Evolutionary conservation across 495 filamentous ascomycete genomes (phyloP), one percentile per base, ranked within the genome.

Genomic region (Choiromyces venosus): DNA sequence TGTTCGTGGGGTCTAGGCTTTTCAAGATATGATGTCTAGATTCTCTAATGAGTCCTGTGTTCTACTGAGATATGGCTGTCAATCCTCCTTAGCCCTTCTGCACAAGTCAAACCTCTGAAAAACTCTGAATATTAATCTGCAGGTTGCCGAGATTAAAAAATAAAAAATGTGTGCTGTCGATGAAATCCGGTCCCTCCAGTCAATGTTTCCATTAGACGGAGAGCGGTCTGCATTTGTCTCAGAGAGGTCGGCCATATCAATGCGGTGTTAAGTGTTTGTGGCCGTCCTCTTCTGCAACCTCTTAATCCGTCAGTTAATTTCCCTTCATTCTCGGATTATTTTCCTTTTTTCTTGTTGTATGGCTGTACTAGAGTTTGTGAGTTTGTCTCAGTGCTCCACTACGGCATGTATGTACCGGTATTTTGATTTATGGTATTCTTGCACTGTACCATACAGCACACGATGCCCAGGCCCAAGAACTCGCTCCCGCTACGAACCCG

Each of bases 201-300:
- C 52, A 66, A 29, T 75, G 73, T 67, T 72, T 77, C 75, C 66
- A 76, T 76, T 39, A 40, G 68, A 77, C 40, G 56, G 68, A 72
- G 69, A 69, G 37, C 37, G 40, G 61, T 52, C 67, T 52, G 64
- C 42, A 66, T 68, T 33, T 76, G 72, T 71, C 71, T 69, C 37
- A 75, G 40, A 71, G 71, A 37, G 46, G 33, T 71, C 68, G 42
- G 37, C 39, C 52, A 76, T 66, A 38, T 71, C 56, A 66, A 65
- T 33, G 36, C 37, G 40, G 42, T 76, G 74, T 67, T 70, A 69
- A n/a, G 73, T 65, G 71, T 74, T 66, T 70, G 52, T 46, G 37
- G 39, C 37, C 73, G 52, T 40, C 44, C 46, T 61, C 52, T 61
- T 61, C 52, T 29, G n/a, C 4, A 61, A 29, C 52, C 10, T 29